Percentiles rank a stretch among this genome's conserved stretches.
Conservation (phyloP, 2,329 filamentous ascomycete genomes). For the Fusarium buharicum region DNA sequence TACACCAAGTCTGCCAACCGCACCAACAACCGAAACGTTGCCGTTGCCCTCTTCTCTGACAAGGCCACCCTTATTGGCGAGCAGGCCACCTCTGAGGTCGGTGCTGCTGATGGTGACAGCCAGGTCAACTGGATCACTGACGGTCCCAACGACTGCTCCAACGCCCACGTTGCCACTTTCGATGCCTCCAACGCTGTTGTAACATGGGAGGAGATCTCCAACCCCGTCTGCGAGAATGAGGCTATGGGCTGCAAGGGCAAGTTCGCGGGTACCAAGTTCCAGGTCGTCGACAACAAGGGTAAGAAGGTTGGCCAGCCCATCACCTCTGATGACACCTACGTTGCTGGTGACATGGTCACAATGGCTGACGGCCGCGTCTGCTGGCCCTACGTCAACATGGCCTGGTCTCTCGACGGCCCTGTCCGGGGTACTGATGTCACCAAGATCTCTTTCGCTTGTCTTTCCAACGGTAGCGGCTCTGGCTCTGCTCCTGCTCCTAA, state of each 20-base stretch:
- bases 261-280: conserved; percentile 69
- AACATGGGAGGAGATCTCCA: conserved; percentile 69
- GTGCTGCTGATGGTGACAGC: conserved; percentile 62
- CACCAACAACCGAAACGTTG: conserved; percentile 68
- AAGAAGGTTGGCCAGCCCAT: conserved; percentile 62
- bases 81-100: conserved; percentile 65
- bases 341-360: conserved; percentile 71
- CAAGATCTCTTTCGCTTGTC: conserved; percentile 66
- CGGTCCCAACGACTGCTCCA: conserved; percentile 63
- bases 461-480: conserved; percentile 36
- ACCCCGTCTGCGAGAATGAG: conserved; percentile 64
- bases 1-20: conserved; percentile 64
- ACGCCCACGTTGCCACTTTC: conserved; percentile 67
- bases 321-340: conserved; percentile 63
- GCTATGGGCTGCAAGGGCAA: conserved; percentile 69
- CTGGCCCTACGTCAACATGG: conserved; percentile 69
- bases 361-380: conserved; percentile 68
- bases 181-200: conserved; percentile 63
- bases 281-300: conserved; percentile 63
- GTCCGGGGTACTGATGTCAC: conserved; percentile 42
- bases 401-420: conserved; percentile 54
- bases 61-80: conserved; percentile 66
- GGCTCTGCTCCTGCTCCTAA: conserved; percentile 14
- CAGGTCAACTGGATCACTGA: conserved; percentile 70
- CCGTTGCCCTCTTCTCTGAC: conserved; percentile 65